Percentiles rank a stretch among this genome's conserved stretches.
Conservation (phyloP, 2,329 filamentous ascomycete genomes). For the Diaporthe capsici region DNA sequence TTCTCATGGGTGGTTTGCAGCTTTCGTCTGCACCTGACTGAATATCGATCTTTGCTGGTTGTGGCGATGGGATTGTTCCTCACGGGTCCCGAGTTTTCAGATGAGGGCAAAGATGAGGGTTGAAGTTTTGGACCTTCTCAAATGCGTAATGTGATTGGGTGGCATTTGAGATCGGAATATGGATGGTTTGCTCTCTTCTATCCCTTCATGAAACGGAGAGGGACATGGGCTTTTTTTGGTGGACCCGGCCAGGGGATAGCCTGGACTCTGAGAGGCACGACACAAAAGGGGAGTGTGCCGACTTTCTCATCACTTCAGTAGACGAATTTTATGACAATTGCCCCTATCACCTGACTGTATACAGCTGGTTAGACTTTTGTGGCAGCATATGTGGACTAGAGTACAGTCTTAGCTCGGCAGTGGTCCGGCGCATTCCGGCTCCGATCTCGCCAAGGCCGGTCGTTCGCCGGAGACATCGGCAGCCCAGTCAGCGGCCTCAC, state of each 20-base stretch:
- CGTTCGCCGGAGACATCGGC: background rate
- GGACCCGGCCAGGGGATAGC: no score
- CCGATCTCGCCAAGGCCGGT: slow-evolving; percentile 12
- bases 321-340: background rate
- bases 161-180: background rate
- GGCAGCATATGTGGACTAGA: background rate
- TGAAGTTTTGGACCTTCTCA: background rate
- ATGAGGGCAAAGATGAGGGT: no score
- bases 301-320: background rate
- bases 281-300: background rate
- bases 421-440: background rate
- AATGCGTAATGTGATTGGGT: background rate
- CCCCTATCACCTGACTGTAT: background rate
- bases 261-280: background rate
- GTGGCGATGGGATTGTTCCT: no score
- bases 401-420: background rate
- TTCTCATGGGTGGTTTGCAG: no score
- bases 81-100: background rate
- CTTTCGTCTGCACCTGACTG: background rate
- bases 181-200: background rate
- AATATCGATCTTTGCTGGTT: background rate
- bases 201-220: background rate
- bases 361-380: fast-evolving
- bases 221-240: background rate
- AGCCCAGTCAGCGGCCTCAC: background rate